phyloP scores from a whole-genome alignment of 306 rosid species.

The Prunus kanzakura region DNA sequence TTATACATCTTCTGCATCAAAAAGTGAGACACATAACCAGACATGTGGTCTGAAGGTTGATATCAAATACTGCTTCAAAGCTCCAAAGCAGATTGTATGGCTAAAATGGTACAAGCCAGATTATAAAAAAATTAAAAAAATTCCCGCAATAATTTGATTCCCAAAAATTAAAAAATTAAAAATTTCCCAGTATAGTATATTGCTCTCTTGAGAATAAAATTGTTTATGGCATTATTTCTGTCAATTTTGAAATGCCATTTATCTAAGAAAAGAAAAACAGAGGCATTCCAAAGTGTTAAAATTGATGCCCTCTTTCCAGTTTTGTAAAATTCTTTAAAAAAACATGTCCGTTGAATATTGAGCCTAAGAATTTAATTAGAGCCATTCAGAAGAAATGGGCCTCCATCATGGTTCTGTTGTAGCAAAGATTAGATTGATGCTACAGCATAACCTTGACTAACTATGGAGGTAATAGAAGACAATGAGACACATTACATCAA shows the following conservation, averaged over 20 bases:
- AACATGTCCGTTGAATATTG: not conserved
- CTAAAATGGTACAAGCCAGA: not conserved
- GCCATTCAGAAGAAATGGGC: not conserved
- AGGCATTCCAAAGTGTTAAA: not conserved
- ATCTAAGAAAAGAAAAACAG: not conserved
- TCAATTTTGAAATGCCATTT: not conserved
- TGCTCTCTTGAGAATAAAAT: not conserved
- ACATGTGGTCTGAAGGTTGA: not conserved
- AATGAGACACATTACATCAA: too few relatives aligned
- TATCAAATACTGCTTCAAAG: not conserved
- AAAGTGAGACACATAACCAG: conserved; percentile 13
- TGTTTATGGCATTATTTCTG: not conserved
- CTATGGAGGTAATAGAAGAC: not conserved
- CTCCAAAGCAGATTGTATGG: not conserved
- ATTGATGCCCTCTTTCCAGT: conserved; percentile 1
- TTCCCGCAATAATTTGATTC: not conserved
- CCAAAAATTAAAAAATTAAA: not conserved
- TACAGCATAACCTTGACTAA: not conserved
- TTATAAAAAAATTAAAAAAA: not conserved
- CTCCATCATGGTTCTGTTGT: not conserved
- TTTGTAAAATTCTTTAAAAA: not conserved
- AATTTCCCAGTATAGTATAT: not conserved
- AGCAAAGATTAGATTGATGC: not conserved
- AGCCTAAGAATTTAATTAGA: not conserved
- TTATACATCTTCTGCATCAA: not conserved